Percentiles rank a stretch among this genome's conserved stretches.
Evolutionary conservation across 257 asterid genomes (phyloP).

Genomic region (Solanum tarapatanum): DNA sequence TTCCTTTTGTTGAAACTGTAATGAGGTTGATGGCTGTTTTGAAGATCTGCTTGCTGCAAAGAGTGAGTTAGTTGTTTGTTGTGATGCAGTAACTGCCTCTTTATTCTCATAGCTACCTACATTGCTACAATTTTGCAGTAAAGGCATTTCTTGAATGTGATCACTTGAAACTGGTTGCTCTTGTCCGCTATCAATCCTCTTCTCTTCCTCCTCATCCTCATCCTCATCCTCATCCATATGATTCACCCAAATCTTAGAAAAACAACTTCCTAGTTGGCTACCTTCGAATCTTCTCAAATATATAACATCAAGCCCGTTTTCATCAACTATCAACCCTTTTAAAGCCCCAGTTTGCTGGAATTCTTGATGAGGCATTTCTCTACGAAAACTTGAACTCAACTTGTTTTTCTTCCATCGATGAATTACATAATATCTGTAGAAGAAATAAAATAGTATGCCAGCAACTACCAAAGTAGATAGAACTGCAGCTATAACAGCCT

Average conservation of each 20-base stretch:
- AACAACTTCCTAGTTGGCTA: slow-evolving; percentile 26
- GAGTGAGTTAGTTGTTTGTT: neutral
- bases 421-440: slow-evolving; percentile 16
- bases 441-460: slow-evolving; percentile 23
- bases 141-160: slow-evolving; percentile 45
- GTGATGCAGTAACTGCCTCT: neutral
- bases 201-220: slow-evolving; percentile 31
- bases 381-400: slow-evolving; percentile 31
- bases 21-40: slow-evolving; percentile 5
- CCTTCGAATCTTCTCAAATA: slow-evolving; percentile 37
- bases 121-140: slow-evolving; percentile 26
- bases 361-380: slow-evolving; percentile 31
- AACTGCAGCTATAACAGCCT: slow-evolving; percentile 42
- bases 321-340: slow-evolving; percentile 56
- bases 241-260: slow-evolving; percentile 64
- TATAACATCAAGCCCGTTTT: slow-evolving; percentile 58
- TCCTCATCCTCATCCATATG: slow-evolving; percentile 26
- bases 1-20: slow-evolving; percentile 3
- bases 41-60: neutral
- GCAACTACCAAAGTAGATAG: slow-evolving; percentile 23
- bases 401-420: slow-evolving; percentile 12
- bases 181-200: slow-evolving; percentile 24
- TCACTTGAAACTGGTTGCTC: slow-evolving; percentile 15
- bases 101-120: slow-evolving; percentile 2
- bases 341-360: slow-evolving; percentile 36